Conservation (phyloP, 1,284 basidiomycete genomes). For the Ustilago nuda region DNA sequence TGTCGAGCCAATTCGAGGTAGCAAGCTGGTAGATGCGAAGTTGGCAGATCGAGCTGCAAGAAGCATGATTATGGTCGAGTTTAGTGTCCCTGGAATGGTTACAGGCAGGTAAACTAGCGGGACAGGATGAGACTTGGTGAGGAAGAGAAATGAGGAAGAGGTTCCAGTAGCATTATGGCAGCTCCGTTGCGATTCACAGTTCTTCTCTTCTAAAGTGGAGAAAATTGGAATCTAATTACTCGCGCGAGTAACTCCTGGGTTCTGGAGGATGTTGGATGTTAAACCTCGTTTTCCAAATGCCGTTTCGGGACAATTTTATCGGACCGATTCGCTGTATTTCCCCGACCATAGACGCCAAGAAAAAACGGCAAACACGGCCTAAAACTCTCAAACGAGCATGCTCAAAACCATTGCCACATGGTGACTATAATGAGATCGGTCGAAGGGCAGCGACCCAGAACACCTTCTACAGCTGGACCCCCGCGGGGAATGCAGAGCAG, state of each 20-base stretch:
- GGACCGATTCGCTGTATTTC: background rate
- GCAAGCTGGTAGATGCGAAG: background rate
- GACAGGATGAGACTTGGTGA: background rate
- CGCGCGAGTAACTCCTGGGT: conserved; percentile 1
- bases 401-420: no score
- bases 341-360: no score
- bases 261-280: background rate
- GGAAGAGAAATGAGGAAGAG: background rate
- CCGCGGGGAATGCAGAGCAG: conserved; percentile 15
- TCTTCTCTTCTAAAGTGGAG: conserved; percentile 9
- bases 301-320: background rate
- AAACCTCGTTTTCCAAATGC: background rate
- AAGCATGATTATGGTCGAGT: conserved; percentile 15
- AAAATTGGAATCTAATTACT: background rate
- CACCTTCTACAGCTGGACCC: background rate
- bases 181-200: background rate
- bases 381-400: no score
- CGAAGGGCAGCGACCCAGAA: background rate
- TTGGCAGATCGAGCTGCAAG: background rate
- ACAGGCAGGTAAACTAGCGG: background rate
- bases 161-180: background rate
- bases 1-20: conserved; percentile 8
- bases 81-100: background rate
- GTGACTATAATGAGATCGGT: background rate
- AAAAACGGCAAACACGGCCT: no score